Evolutionary conservation across 176 grass and related monocot genomes (phyloP).

Genomic region (Cocos nucifera): DNA sequence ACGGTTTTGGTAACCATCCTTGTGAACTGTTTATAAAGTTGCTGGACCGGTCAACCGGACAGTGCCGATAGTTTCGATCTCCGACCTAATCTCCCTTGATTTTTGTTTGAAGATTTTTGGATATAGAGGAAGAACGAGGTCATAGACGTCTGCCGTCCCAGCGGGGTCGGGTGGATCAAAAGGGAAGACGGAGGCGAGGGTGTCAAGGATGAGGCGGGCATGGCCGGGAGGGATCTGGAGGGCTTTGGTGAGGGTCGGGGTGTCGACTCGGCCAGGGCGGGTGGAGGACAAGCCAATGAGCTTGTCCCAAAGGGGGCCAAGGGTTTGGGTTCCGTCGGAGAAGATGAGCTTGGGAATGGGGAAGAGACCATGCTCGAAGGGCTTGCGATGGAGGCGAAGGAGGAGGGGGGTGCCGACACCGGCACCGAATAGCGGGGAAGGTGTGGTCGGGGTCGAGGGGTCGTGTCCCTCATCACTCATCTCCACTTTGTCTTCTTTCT

Average conservation of each 20-base stretch:
- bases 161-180: background rate
- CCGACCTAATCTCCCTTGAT: too few relatives aligned
- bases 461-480: background rate
- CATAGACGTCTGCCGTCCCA: background rate
- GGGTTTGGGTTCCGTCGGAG: constrained; percentile 27
- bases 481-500: too few relatives aligned
- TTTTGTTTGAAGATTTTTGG: too few relatives aligned
- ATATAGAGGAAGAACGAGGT: constrained; percentile 23
- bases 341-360: constrained; percentile 28
- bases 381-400: constrained; percentile 17
- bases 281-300: constrained; percentile 7
- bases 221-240: constrained; percentile 14
- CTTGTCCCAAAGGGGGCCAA: constrained; percentile 10
- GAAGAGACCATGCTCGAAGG: constrained; percentile 24
- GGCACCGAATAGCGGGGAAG: background rate
- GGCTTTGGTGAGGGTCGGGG: background rate
- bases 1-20: too few relatives aligned
- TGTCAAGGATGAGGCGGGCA: constrained; percentile 12
- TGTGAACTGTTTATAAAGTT: too few relatives aligned
- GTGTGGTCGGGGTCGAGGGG: background rate
- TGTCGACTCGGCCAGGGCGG: background rate
- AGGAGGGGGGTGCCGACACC: background rate
- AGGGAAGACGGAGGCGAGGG: constrained; percentile 10
- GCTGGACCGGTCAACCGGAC: too few relatives aligned
- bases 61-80: too few relatives aligned